Conservation (phyloP, 805 yeast genomes). For the Saccharomycopsis vini region DNA sequence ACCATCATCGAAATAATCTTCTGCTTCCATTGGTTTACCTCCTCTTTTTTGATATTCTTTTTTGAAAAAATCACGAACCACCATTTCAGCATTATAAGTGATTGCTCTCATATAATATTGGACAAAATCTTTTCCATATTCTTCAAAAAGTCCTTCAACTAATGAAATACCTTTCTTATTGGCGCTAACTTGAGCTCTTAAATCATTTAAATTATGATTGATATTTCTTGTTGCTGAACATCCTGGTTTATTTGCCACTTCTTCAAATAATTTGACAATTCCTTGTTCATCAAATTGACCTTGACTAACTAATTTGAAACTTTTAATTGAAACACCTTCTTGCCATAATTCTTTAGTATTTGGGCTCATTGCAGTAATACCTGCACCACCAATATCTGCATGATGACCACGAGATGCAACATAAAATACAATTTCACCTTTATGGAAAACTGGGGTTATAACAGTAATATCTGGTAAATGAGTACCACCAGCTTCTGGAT, state of each 20-base stretch:
- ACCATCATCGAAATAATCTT: constrained; percentile 50
- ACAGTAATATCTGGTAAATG: constrained; percentile 47
- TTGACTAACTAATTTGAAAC: constrained; percentile 40
- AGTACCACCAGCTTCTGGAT: constrained; percentile 38
- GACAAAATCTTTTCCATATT: constrained; percentile 35
- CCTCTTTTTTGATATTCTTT: constrained; percentile 34
- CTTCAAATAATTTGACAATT: constrained; percentile 36
- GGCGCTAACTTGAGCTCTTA: constrained; percentile 43
- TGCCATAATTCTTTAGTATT: constrained; percentile 43
- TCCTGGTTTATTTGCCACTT: constrained; percentile 42
- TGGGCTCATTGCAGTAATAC: constrained; percentile 51
- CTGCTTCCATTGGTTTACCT: constrained; percentile 32
- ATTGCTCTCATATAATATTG: constrained; percentile 40
- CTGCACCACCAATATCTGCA: constrained; percentile 54
- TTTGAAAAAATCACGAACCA: constrained; percentile 31
- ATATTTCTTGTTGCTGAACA: constrained; percentile 48
- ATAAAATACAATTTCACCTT: constrained; percentile 37
- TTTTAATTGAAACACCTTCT: constrained; percentile 48
- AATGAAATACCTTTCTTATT: constrained; percentile 43
- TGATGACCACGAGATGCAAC: constrained; percentile 56
- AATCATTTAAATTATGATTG: constrained; percentile 42
- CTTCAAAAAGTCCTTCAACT: constrained; percentile 34
- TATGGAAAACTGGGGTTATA: constrained; percentile 45
- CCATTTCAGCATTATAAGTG: constrained; percentile 38
- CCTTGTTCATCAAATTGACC: constrained; percentile 48